phyloP scores from a whole-genome alignment of 495 filamentous ascomycete species.

The Trichoderma parareesei region DNA sequence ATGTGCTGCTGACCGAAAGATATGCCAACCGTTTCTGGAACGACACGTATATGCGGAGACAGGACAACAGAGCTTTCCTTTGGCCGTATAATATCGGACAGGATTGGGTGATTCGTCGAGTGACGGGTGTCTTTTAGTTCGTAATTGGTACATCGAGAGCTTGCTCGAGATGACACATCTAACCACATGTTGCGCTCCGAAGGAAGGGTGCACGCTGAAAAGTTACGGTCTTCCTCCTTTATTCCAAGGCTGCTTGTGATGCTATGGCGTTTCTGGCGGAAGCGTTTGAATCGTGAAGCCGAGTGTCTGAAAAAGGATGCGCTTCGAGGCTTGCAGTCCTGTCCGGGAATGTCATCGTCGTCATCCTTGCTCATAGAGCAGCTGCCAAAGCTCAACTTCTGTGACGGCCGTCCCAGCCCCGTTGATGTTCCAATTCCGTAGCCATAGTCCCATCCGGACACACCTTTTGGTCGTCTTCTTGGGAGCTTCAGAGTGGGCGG shows the following conservation, averaged over 20 bases:
- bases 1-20: conserved; percentile 24
- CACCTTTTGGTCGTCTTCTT: not conserved
- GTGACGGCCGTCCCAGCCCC: not conserved
- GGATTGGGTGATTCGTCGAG: not conserved
- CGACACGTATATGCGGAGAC: conserved; percentile 34
- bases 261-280: not conserved
- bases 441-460: not conserved
- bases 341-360: not conserved
- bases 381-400: not conserved
- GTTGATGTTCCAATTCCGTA: not conserved
- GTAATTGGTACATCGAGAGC: not conserved
- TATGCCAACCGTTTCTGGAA: conserved; percentile 44
- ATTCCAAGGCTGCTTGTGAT: not conserved
- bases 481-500: not conserved
- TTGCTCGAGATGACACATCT: not conserved
- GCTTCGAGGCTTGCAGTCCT: not conserved
- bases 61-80: conserved; percentile 18
- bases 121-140: not conserved
- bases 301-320: not conserved
- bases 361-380: not conserved
- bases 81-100: not conserved
- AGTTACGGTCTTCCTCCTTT: not conserved
- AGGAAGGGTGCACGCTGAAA: not conserved
- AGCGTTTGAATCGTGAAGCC: not conserved
- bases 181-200: not conserved